Evolutionary conservation across 345 rosid species (phyloP).

Genomic region (Populus euphratica): DNA sequence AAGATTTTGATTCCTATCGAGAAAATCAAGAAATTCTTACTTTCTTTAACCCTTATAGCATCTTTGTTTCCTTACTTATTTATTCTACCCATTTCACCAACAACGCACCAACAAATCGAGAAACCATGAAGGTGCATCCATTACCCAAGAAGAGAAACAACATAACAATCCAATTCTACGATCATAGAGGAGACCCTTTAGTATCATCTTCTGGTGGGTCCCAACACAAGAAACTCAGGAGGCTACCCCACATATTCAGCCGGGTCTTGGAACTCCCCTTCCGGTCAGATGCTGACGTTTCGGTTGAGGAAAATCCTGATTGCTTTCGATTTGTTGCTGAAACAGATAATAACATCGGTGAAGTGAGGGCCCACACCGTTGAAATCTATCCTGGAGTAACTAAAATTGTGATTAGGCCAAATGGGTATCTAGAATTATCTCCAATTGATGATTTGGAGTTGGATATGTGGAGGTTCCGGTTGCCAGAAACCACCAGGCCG

Average conservation of each 20-base stretch:
- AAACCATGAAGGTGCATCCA: constrained; percentile 83
- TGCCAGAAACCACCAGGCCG: constrained; percentile 82
- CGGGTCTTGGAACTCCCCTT: constrained; percentile 91
- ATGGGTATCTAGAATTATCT: constrained; percentile 53
- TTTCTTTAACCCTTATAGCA: constrained; percentile 20
- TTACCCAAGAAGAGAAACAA: constrained; percentile 54
- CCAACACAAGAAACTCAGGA: constrained; percentile 73
- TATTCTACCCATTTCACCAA: constrained; percentile 19
- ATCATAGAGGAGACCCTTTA: constrained; percentile 28
- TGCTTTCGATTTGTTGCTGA: constrained; percentile 85
- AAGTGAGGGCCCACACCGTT: constrained; percentile 69
- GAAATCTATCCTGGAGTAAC: constrained; percentile 89
- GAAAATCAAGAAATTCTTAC: not conserved
- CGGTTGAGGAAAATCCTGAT: constrained; percentile 65
- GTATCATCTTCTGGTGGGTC: constrained; percentile 25
- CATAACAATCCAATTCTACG: constrained; percentile 48
- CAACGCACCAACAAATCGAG: constrained; percentile 4
- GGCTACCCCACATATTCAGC: constrained; percentile 90
- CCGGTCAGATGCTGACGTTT: constrained; percentile 80
- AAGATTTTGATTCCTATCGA: constrained; percentile 40
- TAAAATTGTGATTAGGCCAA: constrained; percentile 76
- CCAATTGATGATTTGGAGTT: constrained; percentile 69
- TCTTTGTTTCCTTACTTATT: constrained; percentile 17
- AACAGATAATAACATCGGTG: constrained; percentile 52
- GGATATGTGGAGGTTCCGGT: constrained; percentile 89